Evolutionary conservation across 2,329 filamentous ascomycete genomes (phyloP).

Genomic region (Fusarium pseudograminearum): DNA sequence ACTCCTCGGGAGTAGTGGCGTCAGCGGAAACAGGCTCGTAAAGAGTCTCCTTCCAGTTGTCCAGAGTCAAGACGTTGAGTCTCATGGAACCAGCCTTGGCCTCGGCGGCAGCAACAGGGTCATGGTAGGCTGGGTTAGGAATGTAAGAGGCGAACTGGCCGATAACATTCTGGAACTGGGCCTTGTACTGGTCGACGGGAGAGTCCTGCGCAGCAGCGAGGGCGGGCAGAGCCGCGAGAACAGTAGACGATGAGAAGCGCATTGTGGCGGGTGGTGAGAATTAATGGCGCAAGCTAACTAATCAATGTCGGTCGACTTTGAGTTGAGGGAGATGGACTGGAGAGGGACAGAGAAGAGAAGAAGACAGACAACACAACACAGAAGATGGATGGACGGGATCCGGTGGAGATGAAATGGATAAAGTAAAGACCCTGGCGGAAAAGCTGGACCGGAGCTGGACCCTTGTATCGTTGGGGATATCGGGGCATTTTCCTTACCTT

Average conservation of each 20-base stretch:
- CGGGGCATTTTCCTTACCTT: constrained; percentile 21
- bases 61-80: constrained; percentile 69
- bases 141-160: constrained; percentile 68
- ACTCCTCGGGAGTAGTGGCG: constrained; percentile 75
- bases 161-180: constrained; percentile 73
- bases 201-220: constrained; percentile 66
- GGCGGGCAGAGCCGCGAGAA: constrained; percentile 67
- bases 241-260: constrained; percentile 67
- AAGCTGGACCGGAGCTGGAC: constrained; percentile 43
- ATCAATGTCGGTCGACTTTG: constrained; percentile 6
- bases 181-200: constrained; percentile 68
- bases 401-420: constrained; percentile 41
- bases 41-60: constrained; percentile 78
- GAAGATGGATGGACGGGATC: constrained; percentile 36
- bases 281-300: constrained; percentile 6
- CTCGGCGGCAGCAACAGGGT: constrained; percentile 57
- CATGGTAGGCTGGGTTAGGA: constrained; percentile 60
- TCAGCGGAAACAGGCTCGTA: constrained; percentile 70
- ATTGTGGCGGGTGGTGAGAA: constrained; percentile 55
- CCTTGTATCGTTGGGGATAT: constrained; percentile 46
- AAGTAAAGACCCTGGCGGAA: constrained; percentile 39
- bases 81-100: constrained; percentile 57
- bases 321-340: constrained; percentile 9
- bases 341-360: constrained; percentile 24
- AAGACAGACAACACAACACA: constrained; percentile 28